A percentile compares a stretch with the other conserved stretches of the same genome.
phyloP scores from a whole-genome alignment of 768 basidiomycete species.

The Leccinum rimulosum region DNA sequence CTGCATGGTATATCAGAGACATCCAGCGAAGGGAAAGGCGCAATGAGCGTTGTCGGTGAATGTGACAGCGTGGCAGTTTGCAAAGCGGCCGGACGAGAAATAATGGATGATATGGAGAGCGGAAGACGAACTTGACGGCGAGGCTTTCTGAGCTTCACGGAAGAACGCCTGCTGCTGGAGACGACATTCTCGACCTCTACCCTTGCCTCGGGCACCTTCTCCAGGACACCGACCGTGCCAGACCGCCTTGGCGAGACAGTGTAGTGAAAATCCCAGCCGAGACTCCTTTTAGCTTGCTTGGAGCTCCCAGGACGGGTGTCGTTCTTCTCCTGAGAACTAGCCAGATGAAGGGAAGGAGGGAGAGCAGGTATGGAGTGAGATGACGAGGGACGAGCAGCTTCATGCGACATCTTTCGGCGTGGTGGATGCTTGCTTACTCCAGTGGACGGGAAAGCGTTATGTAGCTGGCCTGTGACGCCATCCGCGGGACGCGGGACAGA shows the following conservation, averaged over 20 bases:
- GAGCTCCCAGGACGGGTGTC: conserved; percentile 32
- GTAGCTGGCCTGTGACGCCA: conserved; percentile 2
- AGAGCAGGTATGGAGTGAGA: conserved; percentile 8
- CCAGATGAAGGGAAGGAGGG: conserved; percentile 17
- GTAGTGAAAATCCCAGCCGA: conserved; percentile 44
- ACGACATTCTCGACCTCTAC: conserved; percentile 1
- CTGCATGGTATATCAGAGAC: conserved; percentile 8
- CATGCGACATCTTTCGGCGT: conserved; percentile 11
- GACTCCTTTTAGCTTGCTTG: conserved; percentile 35
- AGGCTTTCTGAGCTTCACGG: not conserved
- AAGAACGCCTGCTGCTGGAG: not conserved
- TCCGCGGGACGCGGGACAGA: conserved; percentile 2
- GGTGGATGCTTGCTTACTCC: not conserved
- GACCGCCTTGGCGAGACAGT: conserved; percentile 17
- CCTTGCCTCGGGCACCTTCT: conserved; percentile 1
- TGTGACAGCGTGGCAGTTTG: not conserved
- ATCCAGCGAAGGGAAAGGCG: conserved; percentile 12
- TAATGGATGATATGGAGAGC: not conserved
- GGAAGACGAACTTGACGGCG: not conserved
- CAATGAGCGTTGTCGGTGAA: conserved; percentile 6
- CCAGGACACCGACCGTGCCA: not conserved
- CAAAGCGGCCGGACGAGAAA: conserved; percentile 2
- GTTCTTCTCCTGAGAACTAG: conserved; percentile 5
- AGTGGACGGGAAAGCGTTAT: conserved; percentile 2
- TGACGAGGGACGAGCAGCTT: conserved; percentile 6